A percentile compares a stretch with the other conserved stretches of the same genome.
These are phyloP conservation scores for Fagopyrum homotropicum DNA, from an alignment of 148 eudicot genomes.

Conservation along the genomic window DNA sequence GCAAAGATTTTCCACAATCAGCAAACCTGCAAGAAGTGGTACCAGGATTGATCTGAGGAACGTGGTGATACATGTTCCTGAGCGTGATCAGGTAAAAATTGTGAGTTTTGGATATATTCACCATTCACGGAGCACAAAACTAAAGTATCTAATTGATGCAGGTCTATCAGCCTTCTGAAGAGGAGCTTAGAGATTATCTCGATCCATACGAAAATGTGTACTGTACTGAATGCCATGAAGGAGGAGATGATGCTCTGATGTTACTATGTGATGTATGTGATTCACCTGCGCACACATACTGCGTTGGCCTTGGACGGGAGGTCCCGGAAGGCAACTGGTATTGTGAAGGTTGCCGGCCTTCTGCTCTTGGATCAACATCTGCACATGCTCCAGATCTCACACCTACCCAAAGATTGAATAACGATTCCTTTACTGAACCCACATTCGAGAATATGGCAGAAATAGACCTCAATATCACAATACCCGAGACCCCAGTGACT, in stretches of 20 bases:
- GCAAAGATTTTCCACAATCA: slow-evolving; percentile 71
- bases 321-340: slow-evolving; percentile 98
- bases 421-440: slow-evolving; percentile 10
- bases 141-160: slow-evolving; percentile 20
- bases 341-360: slow-evolving; percentile 90
- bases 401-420: slow-evolving; percentile 28
- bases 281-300: slow-evolving; percentile 95
- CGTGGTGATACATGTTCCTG: slow-evolving; percentile 52
- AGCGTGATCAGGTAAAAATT: slow-evolving; percentile 79
- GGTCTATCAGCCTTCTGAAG: slow-evolving; percentile 98
- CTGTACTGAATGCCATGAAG: slow-evolving; percentile 84
- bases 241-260: slow-evolving; percentile 96
- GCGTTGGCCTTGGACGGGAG: slow-evolving; percentile 83
- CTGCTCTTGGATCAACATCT: slow-evolving; percentile 47
- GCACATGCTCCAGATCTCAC: slow-evolving; percentile 38
- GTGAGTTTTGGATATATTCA: background rate
- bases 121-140: background rate
- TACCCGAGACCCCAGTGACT: slow-evolving; percentile 66
- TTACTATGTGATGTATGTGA: slow-evolving; percentile 90
- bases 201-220: slow-evolving; percentile 82
- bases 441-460: slow-evolving; percentile 54
- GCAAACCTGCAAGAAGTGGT: slow-evolving; percentile 50
- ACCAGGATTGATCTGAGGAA: slow-evolving; percentile 42
- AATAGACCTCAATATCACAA: slow-evolving; percentile 68
- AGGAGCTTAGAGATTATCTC: slow-evolving; percentile 80